phyloP scores from a whole-genome alignment of 2,329 filamentous ascomycete species.

The Ophiostoma triangulosporum region DNA sequence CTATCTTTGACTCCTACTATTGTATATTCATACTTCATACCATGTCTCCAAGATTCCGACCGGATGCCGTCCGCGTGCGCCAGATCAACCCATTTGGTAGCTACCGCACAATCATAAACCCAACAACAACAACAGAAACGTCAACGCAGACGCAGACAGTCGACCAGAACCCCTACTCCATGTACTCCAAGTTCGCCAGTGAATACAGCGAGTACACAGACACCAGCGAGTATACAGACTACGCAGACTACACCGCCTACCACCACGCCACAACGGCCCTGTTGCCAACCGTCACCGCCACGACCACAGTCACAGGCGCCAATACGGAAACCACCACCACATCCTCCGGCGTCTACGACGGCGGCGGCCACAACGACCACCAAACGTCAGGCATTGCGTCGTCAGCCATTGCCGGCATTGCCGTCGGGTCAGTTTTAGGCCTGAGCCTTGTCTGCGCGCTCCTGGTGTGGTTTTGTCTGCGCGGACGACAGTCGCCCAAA shows the following conservation, averaged over 20 bases:
- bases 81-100: not conserved
- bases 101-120: not conserved
- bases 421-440: constrained; percentile 1
- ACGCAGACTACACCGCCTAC: not conserved
- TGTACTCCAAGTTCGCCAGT: not conserved
- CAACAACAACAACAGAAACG: not conserved
- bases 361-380: not conserved
- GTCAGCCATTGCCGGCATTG: constrained; percentile 4
- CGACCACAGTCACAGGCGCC: not conserved
- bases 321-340: not conserved
- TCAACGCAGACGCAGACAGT: not conserved
- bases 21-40: not conserved
- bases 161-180: not conserved
- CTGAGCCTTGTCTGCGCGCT: not conserved
- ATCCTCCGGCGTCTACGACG: not conserved
- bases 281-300: not conserved
- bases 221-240: not conserved
- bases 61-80: not conserved
- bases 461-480: constrained; percentile 1
- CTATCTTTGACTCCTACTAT: not conserved
- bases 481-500: not conserved
- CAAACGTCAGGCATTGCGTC: not conserved
- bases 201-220: not conserved
- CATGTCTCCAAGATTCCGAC: not conserved
- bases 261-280: not conserved